Evolutionary conservation across 768 basidiomycete genomes (phyloP).

Genomic region (Lentinula guzmanii): DNA sequence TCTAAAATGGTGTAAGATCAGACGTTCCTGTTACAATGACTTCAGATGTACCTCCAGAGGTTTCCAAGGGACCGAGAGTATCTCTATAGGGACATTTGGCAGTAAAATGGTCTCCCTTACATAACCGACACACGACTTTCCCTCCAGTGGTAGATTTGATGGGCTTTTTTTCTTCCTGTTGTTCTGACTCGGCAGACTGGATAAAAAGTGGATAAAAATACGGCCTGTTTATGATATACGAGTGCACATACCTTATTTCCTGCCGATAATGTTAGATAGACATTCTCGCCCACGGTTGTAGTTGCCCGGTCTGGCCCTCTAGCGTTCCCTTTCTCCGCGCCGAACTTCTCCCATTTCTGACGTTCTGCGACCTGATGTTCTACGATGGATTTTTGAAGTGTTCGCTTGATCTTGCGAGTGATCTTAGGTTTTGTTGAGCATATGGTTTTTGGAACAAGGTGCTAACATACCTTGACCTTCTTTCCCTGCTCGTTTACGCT

Average conservation of each 20-base stretch:
- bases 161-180: slow-evolving; percentile 54
- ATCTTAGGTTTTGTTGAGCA: slow-evolving; percentile 40
- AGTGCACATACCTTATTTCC: slow-evolving; percentile 51
- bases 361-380: slow-evolving; percentile 92
- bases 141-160: slow-evolving; percentile 76
- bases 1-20: slow-evolving; percentile 14
- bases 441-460: neutral
- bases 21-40: neutral
- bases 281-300: slow-evolving; percentile 76
- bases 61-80: slow-evolving; percentile 72
- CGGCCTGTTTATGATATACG: neutral
- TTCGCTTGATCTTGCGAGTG: slow-evolving; percentile 80
- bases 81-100: slow-evolving; percentile 99
- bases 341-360: slow-evolving; percentile 92
- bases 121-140: slow-evolving; percentile 88
- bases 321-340: slow-evolving; percentile 80
- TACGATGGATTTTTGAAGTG: slow-evolving; percentile 87
- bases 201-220: neutral
- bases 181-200: slow-evolving; percentile 63
- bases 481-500: slow-evolving; percentile 87
- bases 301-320: slow-evolving; percentile 91
- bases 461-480: slow-evolving; percentile 76
- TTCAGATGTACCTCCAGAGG: slow-evolving; percentile 35
- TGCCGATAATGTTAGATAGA: slow-evolving; percentile 41
- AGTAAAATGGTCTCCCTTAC: slow-evolving; percentile 97